Percentiles rank a stretch among this genome's conserved stretches.
Conservation (phyloP, 305 asterid genomes). For the Solanum hybrid region DNA sequence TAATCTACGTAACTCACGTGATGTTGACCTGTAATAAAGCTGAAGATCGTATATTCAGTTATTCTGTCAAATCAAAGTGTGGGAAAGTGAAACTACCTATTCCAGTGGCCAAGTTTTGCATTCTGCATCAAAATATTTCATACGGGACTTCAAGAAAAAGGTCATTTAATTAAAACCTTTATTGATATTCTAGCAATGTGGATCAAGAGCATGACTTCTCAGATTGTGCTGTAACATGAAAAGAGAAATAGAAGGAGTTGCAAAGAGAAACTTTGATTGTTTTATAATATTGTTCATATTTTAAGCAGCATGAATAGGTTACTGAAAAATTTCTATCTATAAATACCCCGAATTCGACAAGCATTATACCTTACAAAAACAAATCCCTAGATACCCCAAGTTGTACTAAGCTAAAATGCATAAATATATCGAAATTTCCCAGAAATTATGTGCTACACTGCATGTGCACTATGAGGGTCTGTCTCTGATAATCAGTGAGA, state of each 20-base stretch:
- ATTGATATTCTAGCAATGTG: not conserved
- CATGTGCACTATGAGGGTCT: not conserved
- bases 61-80: not conserved
- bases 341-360: not conserved
- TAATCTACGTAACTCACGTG: slow-evolving; percentile 89
- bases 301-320: not conserved
- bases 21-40: slow-evolving; percentile 90
- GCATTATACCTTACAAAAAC: not conserved
- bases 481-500: not conserved
- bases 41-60: slow-evolving; percentile 36
- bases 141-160: not conserved
- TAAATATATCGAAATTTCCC: not conserved
- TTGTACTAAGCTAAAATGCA: not conserved
- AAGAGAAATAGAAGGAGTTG: not conserved
- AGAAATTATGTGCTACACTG: not conserved
- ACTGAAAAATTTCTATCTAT: not conserved
- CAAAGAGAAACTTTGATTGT: not conserved
- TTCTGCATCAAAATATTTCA: not conserved
- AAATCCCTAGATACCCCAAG: not conserved
- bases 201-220: not conserved
- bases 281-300: not conserved
- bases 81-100: not conserved
- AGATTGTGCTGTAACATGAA: not conserved
- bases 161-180: not conserved
- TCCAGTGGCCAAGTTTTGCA: not conserved